Evolutionary conservation across 352 stramenopile species (phyloP), one percentile per base, ranked within the genome.

Genomic region (Phytophthora pluvialis): DNA sequence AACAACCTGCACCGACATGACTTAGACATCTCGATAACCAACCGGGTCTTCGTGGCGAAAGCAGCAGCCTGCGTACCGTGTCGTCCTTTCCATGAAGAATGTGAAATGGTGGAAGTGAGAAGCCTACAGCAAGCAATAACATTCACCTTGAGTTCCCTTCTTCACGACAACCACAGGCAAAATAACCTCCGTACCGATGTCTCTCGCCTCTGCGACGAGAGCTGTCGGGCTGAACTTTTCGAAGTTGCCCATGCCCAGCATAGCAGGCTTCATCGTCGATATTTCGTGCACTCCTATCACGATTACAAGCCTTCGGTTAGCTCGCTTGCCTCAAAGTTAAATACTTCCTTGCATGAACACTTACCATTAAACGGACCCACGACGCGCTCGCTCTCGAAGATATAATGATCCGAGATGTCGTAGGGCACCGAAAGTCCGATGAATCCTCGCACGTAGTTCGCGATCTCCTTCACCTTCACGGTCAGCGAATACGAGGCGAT

Each of bases 321-420:
- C 33, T 42, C 39, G 15, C 6, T 35, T 25, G 28, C 25, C 26
- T 45, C 18, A 45, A 18, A 38, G 44, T 33, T 38, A 36, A 26
- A 21, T 31, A 18, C 18, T 4, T n/a, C n/a, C n/a, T 39, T 13
- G 11, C 21, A 36, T 31, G 13, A 43, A 9, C 1, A 0, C n/a
- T 13, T 59, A 84, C 75, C 71, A n/a, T 80, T 80, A 12, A 85
- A 60, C 3, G 76, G 80, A 4, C 78, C 78, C 16, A 90, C 75
- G 5, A 64, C 53, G 29, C 85, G 85, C 38, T 86, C 58, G 49
- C 73, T 85, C 59, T 91, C 85, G 54, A 88, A 92, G 10, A 68
- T 50, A 57, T 91, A 94, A 64, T 94, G 85, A 28, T 94, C 85
- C 2, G 67, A 70, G 48, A 94, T 91, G 60, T 94, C 81, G 58